Percentiles rank a stretch among this genome's conserved stretches.
phyloP scores from a whole-genome alignment of 2,329 filamentous ascomycete species.

The Cytospora schulzeri region DNA sequence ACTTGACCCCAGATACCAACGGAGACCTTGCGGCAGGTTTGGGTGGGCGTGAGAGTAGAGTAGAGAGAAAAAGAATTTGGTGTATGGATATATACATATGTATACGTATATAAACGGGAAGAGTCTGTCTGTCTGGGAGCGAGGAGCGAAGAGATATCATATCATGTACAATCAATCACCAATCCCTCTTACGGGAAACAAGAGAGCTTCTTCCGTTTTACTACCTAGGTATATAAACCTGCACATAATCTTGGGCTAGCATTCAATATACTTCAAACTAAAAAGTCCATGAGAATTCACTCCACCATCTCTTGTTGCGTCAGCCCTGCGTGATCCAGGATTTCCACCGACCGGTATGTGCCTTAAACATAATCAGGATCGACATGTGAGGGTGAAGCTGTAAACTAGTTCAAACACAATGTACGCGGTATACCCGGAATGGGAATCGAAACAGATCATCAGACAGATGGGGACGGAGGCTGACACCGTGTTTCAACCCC shows the following conservation, averaged over 20 bases:
- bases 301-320: background rate
- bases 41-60: background rate
- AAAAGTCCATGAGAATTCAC: slow-evolving; percentile 12
- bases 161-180: slow-evolving; percentile 14
- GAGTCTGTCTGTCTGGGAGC: too few relatives aligned
- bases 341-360: background rate
- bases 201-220: slow-evolving; percentile 16
- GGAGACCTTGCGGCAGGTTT: slow-evolving; percentile 7
- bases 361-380: background rate
- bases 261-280: slow-evolving; percentile 26
- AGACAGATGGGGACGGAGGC: background rate
- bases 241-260: slow-evolving; percentile 29
- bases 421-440: background rate
- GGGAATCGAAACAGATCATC: background rate
- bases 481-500: slow-evolving; percentile 13
- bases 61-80: slow-evolving; percentile 7
- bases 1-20: slow-evolving; percentile 19
- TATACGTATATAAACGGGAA: too few relatives aligned
- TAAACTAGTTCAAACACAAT: background rate
- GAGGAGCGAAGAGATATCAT: slow-evolving; percentile 7
- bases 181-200: slow-evolving; percentile 8
- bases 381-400: background rate
- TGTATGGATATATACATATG: slow-evolving; percentile 5
- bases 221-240: slow-evolving; percentile 19
- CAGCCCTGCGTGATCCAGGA: background rate